Evolutionary conservation across 2,329 filamentous ascomycete species (phyloP).

Genomic region (Onygenales sp.): DNA sequence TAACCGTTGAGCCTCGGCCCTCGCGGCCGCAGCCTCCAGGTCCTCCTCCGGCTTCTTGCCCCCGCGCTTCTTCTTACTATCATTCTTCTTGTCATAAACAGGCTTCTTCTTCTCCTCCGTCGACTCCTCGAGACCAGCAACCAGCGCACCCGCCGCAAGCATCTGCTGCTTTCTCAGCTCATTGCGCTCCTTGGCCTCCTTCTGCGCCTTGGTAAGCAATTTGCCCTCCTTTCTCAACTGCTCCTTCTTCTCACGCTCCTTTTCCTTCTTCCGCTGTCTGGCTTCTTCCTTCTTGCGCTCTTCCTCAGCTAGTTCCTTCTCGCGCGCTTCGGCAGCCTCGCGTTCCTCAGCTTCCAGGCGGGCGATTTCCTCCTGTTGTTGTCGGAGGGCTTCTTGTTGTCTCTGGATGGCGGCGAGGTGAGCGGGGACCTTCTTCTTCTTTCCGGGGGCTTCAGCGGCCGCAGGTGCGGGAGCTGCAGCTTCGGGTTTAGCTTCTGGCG

Average conservation of each 20-base stretch:
- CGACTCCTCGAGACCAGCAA: conserved; percentile 37
- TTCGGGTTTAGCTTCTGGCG: conserved; percentile 25
- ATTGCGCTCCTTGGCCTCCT: conserved; percentile 37
- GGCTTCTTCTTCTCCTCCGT: conserved; percentile 66
- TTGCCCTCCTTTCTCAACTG: conserved; percentile 41
- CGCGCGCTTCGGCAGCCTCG: conserved; percentile 30
- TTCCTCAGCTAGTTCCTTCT: conserved; percentile 33
- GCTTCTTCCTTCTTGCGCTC: conserved; percentile 38
- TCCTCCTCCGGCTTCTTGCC: conserved; percentile 54
- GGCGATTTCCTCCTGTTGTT: conserved; percentile 38
- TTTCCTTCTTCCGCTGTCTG: conserved; percentile 39
- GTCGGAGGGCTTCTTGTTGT: conserved; percentile 37
- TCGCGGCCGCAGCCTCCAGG: conserved; percentile 38
- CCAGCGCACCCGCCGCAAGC: conserved; percentile 37
- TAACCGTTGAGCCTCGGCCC: conserved; percentile 36
- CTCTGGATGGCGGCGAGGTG: conserved; percentile 42
- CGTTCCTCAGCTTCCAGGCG: conserved; percentile 30
- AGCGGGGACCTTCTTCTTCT: conserved; percentile 78
- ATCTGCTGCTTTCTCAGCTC: conserved; percentile 41
- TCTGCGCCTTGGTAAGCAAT: conserved; percentile 40
- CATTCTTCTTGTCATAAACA: conserved; percentile 49
- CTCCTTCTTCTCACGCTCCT: conserved; percentile 42
- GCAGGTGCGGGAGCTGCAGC: conserved; percentile 22
- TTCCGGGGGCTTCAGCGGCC: conserved; percentile 38
- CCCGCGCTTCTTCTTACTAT: conserved; percentile 60